Evolutionary conservation across 768 basidiomycete species (phyloP), one percentile per base, ranked within the genome.

Genomic region (Tricholoma flavovirens): DNA sequence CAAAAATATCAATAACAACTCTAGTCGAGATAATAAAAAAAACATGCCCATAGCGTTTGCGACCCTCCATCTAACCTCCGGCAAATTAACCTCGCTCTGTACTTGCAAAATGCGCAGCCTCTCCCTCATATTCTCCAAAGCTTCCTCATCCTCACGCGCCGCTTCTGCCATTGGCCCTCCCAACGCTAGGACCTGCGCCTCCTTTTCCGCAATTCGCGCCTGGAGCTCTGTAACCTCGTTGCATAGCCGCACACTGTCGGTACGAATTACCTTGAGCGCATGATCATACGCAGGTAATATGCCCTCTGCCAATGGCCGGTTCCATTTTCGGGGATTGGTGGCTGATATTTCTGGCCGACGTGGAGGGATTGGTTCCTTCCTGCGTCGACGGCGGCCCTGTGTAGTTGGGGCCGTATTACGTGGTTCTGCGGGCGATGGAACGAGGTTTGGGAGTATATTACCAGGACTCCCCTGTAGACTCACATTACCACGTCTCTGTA

Each of bases 21-120:
- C 43, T 8, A 26, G 9, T 9, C 29, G 33, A 22, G 36, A 9
- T 49, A 46, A 38, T 15, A 42, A 54, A 24, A 56, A 45, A 53
- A n/a, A 77, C 87, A 24, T 62, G 91, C 87, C 86, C 78, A 86
- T 79, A n/a, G 86, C 88, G 64, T 90, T 88, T 33, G 77, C 75
- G 59, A 90, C 88, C 60, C 76, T 81, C 87, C 90, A 90, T 64
- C 93, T 73, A 32, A 87, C 82, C 53, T 85, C 77, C 0, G 94
- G 95, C n/a, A 93, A 72, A 69, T 98, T 95, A 29, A 90, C 73
- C 67, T 87, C 79, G 56, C 87, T 86, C 72, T 93, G 90, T 9
- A 95, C 77, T 60, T 91, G 84, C 45, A 96, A 65, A 55, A 88
- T 79, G 17, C 75, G 64, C 45, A 84, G 64, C 67, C 77, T 81